Base-by-base conservation (phyloP, 2,329 filamentous ascomycete species). In the Fusarium mundagurra region DNA sequence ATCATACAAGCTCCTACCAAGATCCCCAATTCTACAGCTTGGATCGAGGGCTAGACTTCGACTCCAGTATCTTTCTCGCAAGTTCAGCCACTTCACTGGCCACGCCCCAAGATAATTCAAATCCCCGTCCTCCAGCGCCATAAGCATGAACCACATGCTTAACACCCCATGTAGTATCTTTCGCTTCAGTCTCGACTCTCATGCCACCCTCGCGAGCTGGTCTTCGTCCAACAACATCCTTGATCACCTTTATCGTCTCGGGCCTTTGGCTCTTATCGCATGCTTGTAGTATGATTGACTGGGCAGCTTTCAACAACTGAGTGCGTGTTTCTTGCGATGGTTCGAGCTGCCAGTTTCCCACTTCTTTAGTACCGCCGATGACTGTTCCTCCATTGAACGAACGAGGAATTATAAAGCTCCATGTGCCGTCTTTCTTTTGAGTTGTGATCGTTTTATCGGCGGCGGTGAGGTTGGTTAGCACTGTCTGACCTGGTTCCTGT, bases 341-440 rank as follows among this genome's bases (percentile, higher is more conserved):
- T 24, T 84, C 81, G 0, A 85, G 79, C 53, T 88, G 84, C 88
- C 88, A 91, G 78, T 91, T 84, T 63, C 87, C 82, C 2, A 86
- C 84, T 76, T 92, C 88, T 78, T 92, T 92, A 16, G 90, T 93
- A 0, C 91, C 91, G 10, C 91, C 91, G 27, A 93, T 87, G 44
- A 93, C 84, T 0, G 91, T 92, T 6, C 91, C 91, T 7, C 91
- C 91, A 39, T 88, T 84, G 33, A 90, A 87, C 14, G 86, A 87
- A 6, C 91, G 86, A 2, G 91, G 90, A 11, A 93, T 88, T 51
- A 87, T 86, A 71, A 92, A 92, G 1, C 87, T 86, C 89, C 90
- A 92, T 14, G 84, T 86, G 1, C 91, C 91, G 77, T 92, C 90
- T 1, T 85, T 84, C 75, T 90, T 88, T 73, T 93, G 90, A 33